A percentile compares a stretch with the other conserved stretches of the same genome.
Evolutionary conservation across 1,284 basidiomycete species (phyloP).

Genomic region (Boletus sp.): DNA sequence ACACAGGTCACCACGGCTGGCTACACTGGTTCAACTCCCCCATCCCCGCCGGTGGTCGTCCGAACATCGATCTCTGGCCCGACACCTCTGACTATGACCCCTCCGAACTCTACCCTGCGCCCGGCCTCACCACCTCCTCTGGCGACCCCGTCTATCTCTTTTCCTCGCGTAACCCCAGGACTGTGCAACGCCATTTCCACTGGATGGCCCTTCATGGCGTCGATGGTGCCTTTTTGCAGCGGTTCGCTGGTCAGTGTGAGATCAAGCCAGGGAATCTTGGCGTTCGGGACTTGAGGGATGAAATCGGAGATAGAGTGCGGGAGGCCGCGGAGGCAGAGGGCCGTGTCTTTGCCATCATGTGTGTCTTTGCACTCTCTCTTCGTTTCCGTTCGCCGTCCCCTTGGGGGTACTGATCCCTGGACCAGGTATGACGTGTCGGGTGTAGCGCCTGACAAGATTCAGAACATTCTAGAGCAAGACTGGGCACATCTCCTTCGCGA

Average conservation of each 20-base stretch:
- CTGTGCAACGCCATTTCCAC: constrained; percentile 69
- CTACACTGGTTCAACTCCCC: constrained; percentile 74
- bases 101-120: constrained; percentile 63
- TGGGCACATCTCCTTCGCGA: constrained; percentile 64
- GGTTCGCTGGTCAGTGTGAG: constrained; percentile 65
- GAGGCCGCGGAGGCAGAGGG: constrained; percentile 74
- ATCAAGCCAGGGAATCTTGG: constrained; percentile 50
- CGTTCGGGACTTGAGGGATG: constrained; percentile 59
- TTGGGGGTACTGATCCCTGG: background rate
- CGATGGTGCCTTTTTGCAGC: constrained; percentile 73
- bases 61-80: constrained; percentile 72
- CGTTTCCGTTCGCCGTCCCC: too few relatives aligned
- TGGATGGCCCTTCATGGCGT: constrained; percentile 79
- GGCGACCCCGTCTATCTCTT: constrained; percentile 64
- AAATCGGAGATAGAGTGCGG: constrained; percentile 62
- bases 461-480: constrained; percentile 56
- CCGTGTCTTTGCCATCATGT: constrained; percentile 77
- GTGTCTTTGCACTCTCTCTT: constrained; percentile 27
- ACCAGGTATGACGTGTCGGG: constrained; percentile 73
- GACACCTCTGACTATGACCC: constrained; percentile 65
- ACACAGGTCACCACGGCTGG: constrained; percentile 69
- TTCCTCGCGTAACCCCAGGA: constrained; percentile 68
- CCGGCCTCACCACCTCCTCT: constrained; percentile 53
- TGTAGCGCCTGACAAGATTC: constrained; percentile 56
- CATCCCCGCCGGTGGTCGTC: constrained; percentile 59